Evolutionary conservation across 805 yeast genomes (phyloP), one percentile per base, ranked within the genome.

Genomic region (Metschnikowia arizonensis): DNA sequence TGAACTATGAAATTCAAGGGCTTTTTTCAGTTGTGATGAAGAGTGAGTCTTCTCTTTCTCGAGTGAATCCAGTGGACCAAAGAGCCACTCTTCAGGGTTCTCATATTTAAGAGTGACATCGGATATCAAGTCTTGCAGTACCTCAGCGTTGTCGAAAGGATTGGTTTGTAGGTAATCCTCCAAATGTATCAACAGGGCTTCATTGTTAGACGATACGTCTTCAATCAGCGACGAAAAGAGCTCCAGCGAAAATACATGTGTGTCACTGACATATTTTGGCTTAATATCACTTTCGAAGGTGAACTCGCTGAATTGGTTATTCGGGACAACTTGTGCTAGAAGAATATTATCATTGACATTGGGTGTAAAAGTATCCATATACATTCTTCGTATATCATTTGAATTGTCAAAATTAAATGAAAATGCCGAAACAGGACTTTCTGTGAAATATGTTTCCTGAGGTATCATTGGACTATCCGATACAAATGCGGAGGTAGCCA

Each of bases 401-500:
- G 21, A 4, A 14, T 14, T 37, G 5, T 37, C 40, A 9, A 26
- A 28, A 28, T 28, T n/a, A 8, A 28, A 37, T 11, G 40, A 28
- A 14, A 37, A 37, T 8, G 25, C 17, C 14, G 28, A 23, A 12
- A 21, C 28, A 5, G 42, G 42, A 15, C 42, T 30, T 7, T 39
- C 42, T 9, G 26, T 23, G 12, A 30, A 23, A 17, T 14, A 21
- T 5, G 25, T 14, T 14, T 30, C 42, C 12, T n/a, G 42, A 7
- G 34, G 34, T 12, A 30, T 14, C 29, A 30, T 29, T n/a, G 42
- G 42, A 23, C 42, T 39, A 9, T 29, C 34, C 29, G 34, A 30
- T n/a, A 34, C 42, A 39, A 39, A 39, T 19, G 42, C 30, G 19
- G 42, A 39, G 19, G 29, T 39, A 39, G 42, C 42, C 34, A 30